phyloP scores from a whole-genome alignment of 371 early-diverging fungal species.

The Mortierella sp. region DNA sequence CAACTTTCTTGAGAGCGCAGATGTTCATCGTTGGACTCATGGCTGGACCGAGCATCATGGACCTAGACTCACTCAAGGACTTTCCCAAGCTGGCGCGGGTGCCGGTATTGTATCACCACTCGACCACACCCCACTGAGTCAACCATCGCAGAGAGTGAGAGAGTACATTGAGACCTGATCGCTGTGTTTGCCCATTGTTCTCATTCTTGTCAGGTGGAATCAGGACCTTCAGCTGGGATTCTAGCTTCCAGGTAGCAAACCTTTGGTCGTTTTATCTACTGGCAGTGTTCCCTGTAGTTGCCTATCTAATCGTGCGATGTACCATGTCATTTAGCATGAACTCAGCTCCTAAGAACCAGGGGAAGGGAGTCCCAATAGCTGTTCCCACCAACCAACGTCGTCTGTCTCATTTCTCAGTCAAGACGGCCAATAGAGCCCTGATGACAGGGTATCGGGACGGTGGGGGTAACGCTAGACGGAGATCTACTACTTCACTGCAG shows the following conservation, averaged over 20 bases:
- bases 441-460: constrained; percentile 49
- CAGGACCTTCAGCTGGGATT: constrained; percentile 18
- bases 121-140: background rate
- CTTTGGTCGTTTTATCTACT: background rate
- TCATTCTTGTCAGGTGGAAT: constrained; percentile 21
- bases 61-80: constrained; percentile 5
- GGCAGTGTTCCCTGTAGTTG: background rate
- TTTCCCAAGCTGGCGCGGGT: constrained; percentile 7
- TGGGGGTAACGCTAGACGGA: constrained; percentile 30
- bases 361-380: constrained; percentile 34
- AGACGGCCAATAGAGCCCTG: constrained; percentile 36
- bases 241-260: constrained; percentile 1
- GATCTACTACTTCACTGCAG: constrained; percentile 36
- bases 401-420: constrained; percentile 37
- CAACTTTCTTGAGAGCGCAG: background rate
- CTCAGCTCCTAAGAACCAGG: constrained; percentile 14
- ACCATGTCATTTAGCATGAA: constrained; percentile 4
- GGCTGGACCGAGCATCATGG: constrained; percentile 3
- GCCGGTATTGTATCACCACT: background rate
- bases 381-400: constrained; percentile 47
- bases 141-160: background rate
- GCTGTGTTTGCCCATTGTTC: background rate
- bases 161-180: background rate
- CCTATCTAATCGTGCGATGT: background rate
- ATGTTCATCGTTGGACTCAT: constrained; percentile 1